Evolutionary conservation across 768 basidiomycete genomes (phyloP).

Genomic region (Naganishia randhawae): DNA sequence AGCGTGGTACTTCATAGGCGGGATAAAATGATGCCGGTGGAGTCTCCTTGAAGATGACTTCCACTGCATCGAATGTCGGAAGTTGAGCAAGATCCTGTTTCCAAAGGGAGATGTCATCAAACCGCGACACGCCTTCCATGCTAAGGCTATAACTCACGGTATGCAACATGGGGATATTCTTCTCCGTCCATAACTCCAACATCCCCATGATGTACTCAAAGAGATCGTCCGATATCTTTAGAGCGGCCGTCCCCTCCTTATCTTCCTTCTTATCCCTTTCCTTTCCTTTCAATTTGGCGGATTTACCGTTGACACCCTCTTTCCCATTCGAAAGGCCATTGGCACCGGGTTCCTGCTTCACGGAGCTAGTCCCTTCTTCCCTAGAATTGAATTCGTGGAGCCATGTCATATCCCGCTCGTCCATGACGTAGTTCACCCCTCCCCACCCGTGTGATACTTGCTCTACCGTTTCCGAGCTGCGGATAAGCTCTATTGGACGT

Average conservation of each 20-base stretch:
- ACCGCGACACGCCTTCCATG: too few relatives aligned
- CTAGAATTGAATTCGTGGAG: slow-evolving; percentile 74
- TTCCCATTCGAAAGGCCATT: slow-evolving; percentile 20
- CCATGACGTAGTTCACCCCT: slow-evolving; percentile 86
- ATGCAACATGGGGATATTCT: slow-evolving; percentile 83
- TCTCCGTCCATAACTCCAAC: slow-evolving; percentile 84
- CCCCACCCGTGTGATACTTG: slow-evolving; percentile 60
- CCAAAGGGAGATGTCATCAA: slow-evolving; percentile 22
- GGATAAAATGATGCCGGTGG: slow-evolving; percentile 66
- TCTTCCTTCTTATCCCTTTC: slow-evolving; percentile 74
- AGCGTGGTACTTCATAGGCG: slow-evolving; percentile 63
- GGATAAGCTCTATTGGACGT: slow-evolving; percentile 72
- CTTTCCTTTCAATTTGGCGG: slow-evolving; percentile 68
- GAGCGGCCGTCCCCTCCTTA: slow-evolving; percentile 52
- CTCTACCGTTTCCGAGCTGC: slow-evolving; percentile 80
- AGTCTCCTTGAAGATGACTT: slow-evolving; percentile 60
- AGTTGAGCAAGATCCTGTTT: slow-evolving; percentile 50
- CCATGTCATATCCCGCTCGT: slow-evolving; percentile 94
- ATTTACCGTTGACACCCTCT: slow-evolving; percentile 53
- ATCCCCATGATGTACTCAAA: slow-evolving; percentile 94
- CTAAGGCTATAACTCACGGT: slow-evolving; percentile 58
- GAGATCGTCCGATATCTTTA: slow-evolving; percentile 79
- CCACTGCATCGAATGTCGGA: slow-evolving; percentile 55
- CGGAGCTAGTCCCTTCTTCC: slow-evolving; percentile 67
- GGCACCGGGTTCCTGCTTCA: slow-evolving; percentile 29